A percentile compares a stretch with the other conserved stretches of the same genome.
These are phyloP conservation scores for Candida xyloterini DNA, from an alignment of 805 yeast species.

Conservation along the genomic window DNA sequence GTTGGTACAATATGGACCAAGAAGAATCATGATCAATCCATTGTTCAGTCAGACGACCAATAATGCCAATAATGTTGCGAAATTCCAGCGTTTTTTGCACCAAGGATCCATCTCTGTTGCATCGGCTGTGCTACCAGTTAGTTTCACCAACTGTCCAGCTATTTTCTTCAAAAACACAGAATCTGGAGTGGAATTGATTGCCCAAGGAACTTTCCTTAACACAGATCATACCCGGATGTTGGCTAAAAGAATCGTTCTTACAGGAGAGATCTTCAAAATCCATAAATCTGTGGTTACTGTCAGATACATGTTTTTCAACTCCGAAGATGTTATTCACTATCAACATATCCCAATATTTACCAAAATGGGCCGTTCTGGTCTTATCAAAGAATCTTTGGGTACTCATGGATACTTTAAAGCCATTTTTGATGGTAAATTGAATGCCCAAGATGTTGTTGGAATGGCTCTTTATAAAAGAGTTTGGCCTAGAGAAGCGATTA, in stretches of 20 bases:
- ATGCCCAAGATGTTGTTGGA: conserved; percentile 89
- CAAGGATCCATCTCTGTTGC: conserved; percentile 74
- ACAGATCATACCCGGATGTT: conserved; percentile 80
- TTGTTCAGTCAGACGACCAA: conserved; percentile 75
- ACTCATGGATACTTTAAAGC: conserved; percentile 98
- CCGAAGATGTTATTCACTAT: conserved; percentile 85
- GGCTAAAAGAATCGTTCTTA: conserved; percentile 83
- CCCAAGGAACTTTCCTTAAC: conserved; percentile 86
- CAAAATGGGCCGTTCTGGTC: conserved; percentile 89
- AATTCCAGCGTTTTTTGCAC: conserved; percentile 79
- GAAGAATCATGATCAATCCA: conserved; percentile 82
- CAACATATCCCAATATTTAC: conserved; percentile 91
- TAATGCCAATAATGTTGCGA: conserved; percentile 81
- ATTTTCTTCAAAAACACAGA: conserved; percentile 66
- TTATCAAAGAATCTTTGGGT: conserved; percentile 92
- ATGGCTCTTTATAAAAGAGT: conserved; percentile 92
- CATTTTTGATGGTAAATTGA: conserved; percentile 83
- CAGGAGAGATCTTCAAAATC: conserved; percentile 94
- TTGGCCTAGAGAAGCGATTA: conserved; percentile 62
- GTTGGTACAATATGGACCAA: conserved; percentile 89
- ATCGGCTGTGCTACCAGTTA: conserved; percentile 82
- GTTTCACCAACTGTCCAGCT: conserved; percentile 82
- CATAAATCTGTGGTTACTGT: conserved; percentile 90
- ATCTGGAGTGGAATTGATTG: conserved; percentile 63
- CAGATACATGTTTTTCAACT: conserved; percentile 94